Evolutionary conservation across 23 red algal genomes (phyloP).

Genomic region (Cyanidiococcus yangmingshanensis): DNA sequence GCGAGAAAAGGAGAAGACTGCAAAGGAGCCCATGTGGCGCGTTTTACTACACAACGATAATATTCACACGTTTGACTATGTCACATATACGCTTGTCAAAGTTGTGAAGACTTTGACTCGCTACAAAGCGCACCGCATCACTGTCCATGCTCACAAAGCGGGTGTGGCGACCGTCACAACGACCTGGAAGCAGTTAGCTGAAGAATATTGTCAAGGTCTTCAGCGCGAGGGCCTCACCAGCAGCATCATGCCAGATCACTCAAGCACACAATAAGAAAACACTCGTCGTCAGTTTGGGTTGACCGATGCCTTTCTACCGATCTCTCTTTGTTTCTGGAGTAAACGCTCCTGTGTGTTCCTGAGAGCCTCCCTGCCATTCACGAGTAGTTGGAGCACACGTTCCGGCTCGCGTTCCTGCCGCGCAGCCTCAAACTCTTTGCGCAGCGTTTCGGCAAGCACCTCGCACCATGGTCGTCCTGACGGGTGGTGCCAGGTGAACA

Average conservation of each 20-base stretch:
- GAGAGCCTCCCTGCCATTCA: background rate
- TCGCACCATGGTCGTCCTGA: background rate
- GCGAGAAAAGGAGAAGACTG: conserved; percentile 62
- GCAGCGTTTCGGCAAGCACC: background rate
- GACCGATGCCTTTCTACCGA: background rate
- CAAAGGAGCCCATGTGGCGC: conserved; percentile 83
- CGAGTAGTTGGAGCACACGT: background rate
- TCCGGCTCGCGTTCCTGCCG: background rate
- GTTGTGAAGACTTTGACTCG: conserved; percentile 87
- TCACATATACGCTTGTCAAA: conserved; percentile 77
- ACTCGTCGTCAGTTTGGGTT: background rate
- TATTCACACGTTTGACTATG: conserved; percentile 98
- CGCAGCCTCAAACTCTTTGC: background rate
- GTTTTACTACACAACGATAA: conserved; percentile 98
- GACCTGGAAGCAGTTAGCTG: conserved; percentile 95
- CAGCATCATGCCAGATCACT: conserved; percentile 75
- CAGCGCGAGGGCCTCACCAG: conserved; percentile 87
- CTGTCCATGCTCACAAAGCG: conserved; percentile 84
- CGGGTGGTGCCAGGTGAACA: background rate
- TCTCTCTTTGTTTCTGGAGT: background rate
- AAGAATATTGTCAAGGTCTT: conserved; percentile 94
- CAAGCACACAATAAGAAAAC: background rate
- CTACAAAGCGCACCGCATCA: conserved; percentile 97
- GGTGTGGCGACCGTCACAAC: conserved; percentile 94
- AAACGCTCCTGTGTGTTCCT: background rate